These are phyloP conservation scores for Metschnikowia sp. DNA, from an alignment of 805 yeast genomes.

Conservation along the genomic window DNA sequence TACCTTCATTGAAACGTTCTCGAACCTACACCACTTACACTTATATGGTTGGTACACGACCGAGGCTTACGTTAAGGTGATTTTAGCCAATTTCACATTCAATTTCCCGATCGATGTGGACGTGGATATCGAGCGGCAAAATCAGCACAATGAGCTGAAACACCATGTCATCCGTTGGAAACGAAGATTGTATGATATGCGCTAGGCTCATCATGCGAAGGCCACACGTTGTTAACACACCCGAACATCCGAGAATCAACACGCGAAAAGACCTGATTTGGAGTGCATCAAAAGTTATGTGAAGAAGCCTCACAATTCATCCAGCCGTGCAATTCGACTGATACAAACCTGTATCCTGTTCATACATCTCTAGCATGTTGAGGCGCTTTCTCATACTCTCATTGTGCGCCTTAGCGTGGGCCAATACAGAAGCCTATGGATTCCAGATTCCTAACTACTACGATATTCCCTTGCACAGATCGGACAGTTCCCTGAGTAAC, in stretches of 20 bases:
- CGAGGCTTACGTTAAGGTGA: slow-evolving; percentile 11
- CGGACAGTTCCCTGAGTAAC: background rate
- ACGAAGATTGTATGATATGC: background rate
- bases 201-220: background rate
- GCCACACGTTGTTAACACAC: slow-evolving; percentile 2
- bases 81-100: slow-evolving; percentile 3
- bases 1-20: slow-evolving; percentile 14
- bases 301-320: too few species aligned
- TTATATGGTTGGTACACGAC: slow-evolving; percentile 25
- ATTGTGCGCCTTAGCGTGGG: slow-evolving; percentile 13
- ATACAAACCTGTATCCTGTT: too few species aligned
- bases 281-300: too few species aligned
- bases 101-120: slow-evolving; percentile 4
- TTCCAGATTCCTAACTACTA: slow-evolving; percentile 34
- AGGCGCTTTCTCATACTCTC: slow-evolving; percentile 2
- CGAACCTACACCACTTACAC: slow-evolving; percentile 14
- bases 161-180: background rate
- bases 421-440: slow-evolving; percentile 38
- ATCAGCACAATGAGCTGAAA: background rate
- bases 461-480: slow-evolving; percentile 23
- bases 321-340: too few species aligned
- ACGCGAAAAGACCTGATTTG: too few species aligned
- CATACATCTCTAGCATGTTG: too few species aligned
- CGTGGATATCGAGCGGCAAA: slow-evolving; percentile 1
- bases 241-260: slow-evolving; percentile 4